Evolutionary conservation across 306 rosid genomes (phyloP).

Genomic region (Morella rubra): DNA sequence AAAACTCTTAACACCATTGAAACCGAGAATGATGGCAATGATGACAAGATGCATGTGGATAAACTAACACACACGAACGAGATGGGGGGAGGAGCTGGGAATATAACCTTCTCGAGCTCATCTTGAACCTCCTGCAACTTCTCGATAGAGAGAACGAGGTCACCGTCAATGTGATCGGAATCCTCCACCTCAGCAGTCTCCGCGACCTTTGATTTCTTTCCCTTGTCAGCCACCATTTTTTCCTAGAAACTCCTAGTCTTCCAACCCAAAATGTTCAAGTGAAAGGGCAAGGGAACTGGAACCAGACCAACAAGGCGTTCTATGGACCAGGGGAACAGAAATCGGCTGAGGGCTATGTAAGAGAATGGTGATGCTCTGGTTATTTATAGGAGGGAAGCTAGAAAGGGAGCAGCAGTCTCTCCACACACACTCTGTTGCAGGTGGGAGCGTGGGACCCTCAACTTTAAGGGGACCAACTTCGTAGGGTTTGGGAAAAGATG

Average conservation of each 20-base stretch:
- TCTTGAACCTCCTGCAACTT: conserved; percentile 65
- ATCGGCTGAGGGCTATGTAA: not conserved
- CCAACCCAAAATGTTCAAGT: conserved; percentile 10
- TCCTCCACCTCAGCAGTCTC: conserved; percentile 31
- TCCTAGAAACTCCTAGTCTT: not conserved
- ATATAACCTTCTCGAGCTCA: conserved; percentile 53
- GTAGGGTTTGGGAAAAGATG: not conserved
- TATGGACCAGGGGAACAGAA: not conserved
- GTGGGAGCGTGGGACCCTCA: not conserved
- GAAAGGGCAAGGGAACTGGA: not conserved
- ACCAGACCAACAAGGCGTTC: not conserved
- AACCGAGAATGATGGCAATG: conserved; percentile 6
- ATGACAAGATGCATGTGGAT: not conserved
- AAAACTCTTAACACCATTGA: not conserved
- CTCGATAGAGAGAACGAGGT: conserved; percentile 41
- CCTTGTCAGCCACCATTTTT: conserved; percentile 40
- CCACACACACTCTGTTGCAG: not conserved
- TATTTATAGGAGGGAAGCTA: not conserved
- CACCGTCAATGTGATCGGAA: conserved; percentile 37
- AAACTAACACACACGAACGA: too few species aligned
- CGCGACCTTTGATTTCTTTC: conserved; percentile 37
- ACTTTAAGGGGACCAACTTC: not conserved
- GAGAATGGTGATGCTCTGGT: not conserved
- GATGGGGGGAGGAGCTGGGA: not conserved
- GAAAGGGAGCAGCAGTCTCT: not conserved